A percentile compares a stretch with the other conserved stretches of the same genome.
Conservation (phyloP, 2,329 filamentous ascomycete genomes). For the Atkinsonella texensis region DNA sequence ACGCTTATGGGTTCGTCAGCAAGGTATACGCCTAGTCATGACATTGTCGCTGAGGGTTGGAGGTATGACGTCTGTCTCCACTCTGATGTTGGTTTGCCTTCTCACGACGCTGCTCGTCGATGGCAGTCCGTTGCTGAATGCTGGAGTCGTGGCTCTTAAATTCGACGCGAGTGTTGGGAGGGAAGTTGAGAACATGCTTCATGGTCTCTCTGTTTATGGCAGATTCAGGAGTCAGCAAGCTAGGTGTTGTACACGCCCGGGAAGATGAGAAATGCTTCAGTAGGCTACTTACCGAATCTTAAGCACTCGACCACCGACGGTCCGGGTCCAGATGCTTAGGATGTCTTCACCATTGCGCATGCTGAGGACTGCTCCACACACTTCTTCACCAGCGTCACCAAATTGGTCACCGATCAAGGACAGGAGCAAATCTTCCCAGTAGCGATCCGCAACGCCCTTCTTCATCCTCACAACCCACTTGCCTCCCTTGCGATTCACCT, state of each 20-base stretch:
- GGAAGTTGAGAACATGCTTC: conserved; percentile 79
- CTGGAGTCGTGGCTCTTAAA: conserved; percentile 96
- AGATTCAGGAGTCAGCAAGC: too few relatives aligned
- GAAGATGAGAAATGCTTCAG: not conserved
- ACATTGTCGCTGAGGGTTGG: conserved; percentile 20
- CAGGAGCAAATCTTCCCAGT: conserved; percentile 90
- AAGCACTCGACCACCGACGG: conserved; percentile 83
- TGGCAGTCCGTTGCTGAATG: conserved; percentile 80
- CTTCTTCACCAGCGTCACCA: conserved; percentile 79
- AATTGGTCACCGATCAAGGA: conserved; percentile 93
- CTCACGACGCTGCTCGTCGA: conserved; percentile 84
- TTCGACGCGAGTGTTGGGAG: conserved; percentile 77
- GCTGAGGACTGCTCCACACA: conserved; percentile 89
- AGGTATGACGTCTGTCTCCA: conserved; percentile 25
- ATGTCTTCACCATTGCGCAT: conserved; percentile 94
- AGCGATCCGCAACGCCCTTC: conserved; percentile 92
- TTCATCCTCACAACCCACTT: conserved; percentile 97
- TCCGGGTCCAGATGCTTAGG: conserved; percentile 93
- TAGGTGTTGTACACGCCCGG: too few relatives aligned
- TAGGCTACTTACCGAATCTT: conserved; percentile 68
- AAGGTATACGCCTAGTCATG: conserved; percentile 15
- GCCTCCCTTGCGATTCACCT: conserved; percentile 88
- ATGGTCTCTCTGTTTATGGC: conserved; percentile 64
- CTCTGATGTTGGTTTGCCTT: conserved; percentile 47
- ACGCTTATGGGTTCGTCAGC: not conserved